These are phyloP conservation scores for Neofusicoccum ribis DNA, from an alignment of 2,329 filamentous ascomycete species.

Conservation along the genomic window DNA sequence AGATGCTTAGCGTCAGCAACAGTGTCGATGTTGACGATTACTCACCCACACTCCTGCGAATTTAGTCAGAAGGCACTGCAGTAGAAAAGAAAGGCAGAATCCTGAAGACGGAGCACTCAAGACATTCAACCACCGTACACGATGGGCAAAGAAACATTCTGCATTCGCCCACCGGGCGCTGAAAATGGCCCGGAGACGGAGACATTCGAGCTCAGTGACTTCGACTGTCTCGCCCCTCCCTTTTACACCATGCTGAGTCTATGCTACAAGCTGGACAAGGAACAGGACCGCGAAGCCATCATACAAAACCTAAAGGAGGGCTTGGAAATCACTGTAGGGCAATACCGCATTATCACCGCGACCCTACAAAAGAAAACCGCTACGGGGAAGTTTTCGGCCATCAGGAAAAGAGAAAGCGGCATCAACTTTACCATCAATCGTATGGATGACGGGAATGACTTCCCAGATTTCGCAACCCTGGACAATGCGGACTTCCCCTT, in stretches of 20 bases:
- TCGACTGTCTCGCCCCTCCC: neutral
- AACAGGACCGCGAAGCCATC: slow-evolving; percentile 16
- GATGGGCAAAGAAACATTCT: neutral
- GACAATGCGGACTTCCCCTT: slow-evolving; percentile 23
- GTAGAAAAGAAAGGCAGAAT: too few species aligned
- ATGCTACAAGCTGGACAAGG: slow-evolving; percentile 26
- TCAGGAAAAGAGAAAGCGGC: slow-evolving; percentile 21
- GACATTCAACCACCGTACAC: neutral
- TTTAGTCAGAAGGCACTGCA: too few species aligned
- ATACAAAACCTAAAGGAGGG: slow-evolving; percentile 21
- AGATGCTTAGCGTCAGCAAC: too few species aligned
- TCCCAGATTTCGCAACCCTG: slow-evolving; percentile 22
- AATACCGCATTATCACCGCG: slow-evolving; percentile 24
- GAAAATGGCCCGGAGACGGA: neutral
- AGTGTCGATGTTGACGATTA: too few species aligned
- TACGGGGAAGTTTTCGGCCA: slow-evolving; percentile 23
- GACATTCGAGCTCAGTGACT: neutral
- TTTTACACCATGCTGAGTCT: neutral
- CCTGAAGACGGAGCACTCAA: too few species aligned
- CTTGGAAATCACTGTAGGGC: slow-evolving; percentile 23
- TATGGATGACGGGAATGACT: slow-evolving; percentile 22
- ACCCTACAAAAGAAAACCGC: slow-evolving; percentile 20
- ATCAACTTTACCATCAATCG: slow-evolving; percentile 21
- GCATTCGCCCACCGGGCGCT: neutral
- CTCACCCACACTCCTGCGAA: too few species aligned